These are phyloP conservation scores for Phanerodontia chrysosporium DNA, from an alignment of 768 basidiomycete genomes.

Conservation along the genomic window DNA sequence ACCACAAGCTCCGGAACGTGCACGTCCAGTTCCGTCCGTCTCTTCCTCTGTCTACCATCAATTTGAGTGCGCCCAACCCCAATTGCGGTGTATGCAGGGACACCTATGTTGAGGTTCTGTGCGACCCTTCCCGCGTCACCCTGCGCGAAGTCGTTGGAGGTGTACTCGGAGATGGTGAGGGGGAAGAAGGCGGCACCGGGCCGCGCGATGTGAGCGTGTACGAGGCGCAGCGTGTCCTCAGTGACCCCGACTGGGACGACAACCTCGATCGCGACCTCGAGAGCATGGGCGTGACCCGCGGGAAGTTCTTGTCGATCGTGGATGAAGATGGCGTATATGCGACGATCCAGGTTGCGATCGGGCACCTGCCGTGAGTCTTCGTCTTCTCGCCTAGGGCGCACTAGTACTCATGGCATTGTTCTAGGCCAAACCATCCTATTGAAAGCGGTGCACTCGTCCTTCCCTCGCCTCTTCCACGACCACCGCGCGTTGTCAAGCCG, in stretches of 20 bases:
- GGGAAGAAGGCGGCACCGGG: slow-evolving; percentile 30
- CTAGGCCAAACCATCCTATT: slow-evolving; percentile 52
- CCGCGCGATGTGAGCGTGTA: slow-evolving; percentile 72
- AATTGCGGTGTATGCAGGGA: slow-evolving; percentile 85
- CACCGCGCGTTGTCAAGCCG: slow-evolving; percentile 37
- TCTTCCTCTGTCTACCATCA: slow-evolving; percentile 72
- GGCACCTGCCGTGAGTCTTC: slow-evolving; percentile 62
- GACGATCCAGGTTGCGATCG: slow-evolving; percentile 68
- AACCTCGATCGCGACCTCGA: slow-evolving; percentile 78
- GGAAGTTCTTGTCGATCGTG: slow-evolving; percentile 84
- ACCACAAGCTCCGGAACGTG: slow-evolving; percentile 63
- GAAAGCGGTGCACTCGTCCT: slow-evolving; percentile 56
- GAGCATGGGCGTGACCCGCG: slow-evolving; percentile 72
- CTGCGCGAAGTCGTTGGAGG: slow-evolving; percentile 71
- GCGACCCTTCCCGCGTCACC: slow-evolving; percentile 65
- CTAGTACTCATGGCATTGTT: background rate
- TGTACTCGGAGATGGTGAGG: slow-evolving; percentile 43
- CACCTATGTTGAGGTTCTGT: slow-evolving; percentile 68
- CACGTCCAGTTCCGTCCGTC: slow-evolving; percentile 75
- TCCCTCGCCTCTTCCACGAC: slow-evolving; percentile 59
- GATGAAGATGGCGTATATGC: slow-evolving; percentile 82
- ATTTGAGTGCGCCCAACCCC: slow-evolving; percentile 64
- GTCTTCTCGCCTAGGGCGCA: background rate
- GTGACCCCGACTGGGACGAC: slow-evolving; percentile 93
- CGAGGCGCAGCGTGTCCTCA: slow-evolving; percentile 82